A percentile compares a stretch with the other conserved stretches of the same genome.
phyloP scores from a whole-genome alignment of 2,329 filamentous ascomycete species.

The Clarireedia sp. region DNA sequence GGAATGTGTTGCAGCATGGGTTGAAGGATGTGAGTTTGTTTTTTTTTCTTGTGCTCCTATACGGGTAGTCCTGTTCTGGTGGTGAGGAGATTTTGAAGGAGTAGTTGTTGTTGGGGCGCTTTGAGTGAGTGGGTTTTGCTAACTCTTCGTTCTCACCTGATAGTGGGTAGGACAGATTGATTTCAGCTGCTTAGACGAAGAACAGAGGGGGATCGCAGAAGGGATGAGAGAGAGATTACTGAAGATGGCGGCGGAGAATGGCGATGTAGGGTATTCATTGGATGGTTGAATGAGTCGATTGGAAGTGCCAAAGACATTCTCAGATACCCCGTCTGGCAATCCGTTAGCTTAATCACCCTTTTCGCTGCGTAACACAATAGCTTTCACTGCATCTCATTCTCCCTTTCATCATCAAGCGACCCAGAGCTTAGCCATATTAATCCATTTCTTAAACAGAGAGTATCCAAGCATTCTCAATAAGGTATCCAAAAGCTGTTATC shows the following conservation, averaged over 20 bases:
- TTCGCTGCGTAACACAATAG: too few relatives aligned
- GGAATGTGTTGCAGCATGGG: conserved; percentile 70
- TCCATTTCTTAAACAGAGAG: too few relatives aligned
- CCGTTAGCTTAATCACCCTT: too few relatives aligned
- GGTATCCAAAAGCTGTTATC: too few relatives aligned
- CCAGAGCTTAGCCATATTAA: too few relatives aligned
- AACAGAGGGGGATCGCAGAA: conserved; percentile 44
- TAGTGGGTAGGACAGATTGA: conserved; percentile 53
- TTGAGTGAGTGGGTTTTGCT: background rate
- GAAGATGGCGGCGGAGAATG: conserved; percentile 50
- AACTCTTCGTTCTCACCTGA: too few relatives aligned
- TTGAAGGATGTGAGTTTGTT: conserved; percentile 39
- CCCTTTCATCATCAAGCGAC: too few relatives aligned
- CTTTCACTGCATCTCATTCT: too few relatives aligned
- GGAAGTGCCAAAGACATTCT: too few relatives aligned
- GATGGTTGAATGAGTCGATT: conserved; percentile 34
- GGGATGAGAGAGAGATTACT: conserved; percentile 57
- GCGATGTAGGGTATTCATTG: conserved; percentile 56
- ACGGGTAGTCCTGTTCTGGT: background rate
- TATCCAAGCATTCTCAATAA: too few relatives aligned
- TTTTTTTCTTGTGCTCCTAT: background rate
- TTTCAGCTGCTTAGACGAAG: conserved; percentile 38
- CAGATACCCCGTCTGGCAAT: too few relatives aligned
- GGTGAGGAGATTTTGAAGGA: background rate
- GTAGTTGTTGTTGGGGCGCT: too few relatives aligned